Conservation (phyloP, 805 yeast genomes). For the Metschnikowia corniflorae region DNA sequence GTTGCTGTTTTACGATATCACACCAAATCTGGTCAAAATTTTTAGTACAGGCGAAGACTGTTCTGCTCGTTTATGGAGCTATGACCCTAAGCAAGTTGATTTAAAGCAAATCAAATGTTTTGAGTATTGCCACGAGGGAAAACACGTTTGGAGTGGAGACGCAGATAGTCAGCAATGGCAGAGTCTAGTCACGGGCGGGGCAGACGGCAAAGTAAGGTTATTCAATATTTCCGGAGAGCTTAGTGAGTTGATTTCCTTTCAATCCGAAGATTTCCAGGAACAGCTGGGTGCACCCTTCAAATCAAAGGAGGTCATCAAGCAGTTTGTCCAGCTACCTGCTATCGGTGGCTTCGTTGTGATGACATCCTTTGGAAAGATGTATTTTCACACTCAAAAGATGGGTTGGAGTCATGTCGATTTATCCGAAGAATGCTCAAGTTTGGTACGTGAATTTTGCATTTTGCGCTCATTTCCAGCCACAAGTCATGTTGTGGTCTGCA, state of each 20-base stretch:
- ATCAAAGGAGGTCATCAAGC: conserved; percentile 57
- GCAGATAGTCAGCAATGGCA: conserved; percentile 38
- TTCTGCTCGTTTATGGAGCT: conserved; percentile 75
- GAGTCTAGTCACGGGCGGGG: conserved; percentile 82
- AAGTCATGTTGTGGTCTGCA: conserved; percentile 25
- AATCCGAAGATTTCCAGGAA: conserved; percentile 1
- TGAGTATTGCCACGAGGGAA: conserved; percentile 71
- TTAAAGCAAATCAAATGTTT: conserved; percentile 46
- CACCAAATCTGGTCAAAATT: conserved; percentile 29
- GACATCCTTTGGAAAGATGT: conserved; percentile 58
- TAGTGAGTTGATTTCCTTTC: neutral
- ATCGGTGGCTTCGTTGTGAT: conserved; percentile 45
- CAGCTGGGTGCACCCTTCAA: conserved; percentile 19
- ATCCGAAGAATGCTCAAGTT: neutral
- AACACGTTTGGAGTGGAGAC: conserved; percentile 83
- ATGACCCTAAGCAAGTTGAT: conserved; percentile 22
- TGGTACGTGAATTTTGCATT: conserved; percentile 33
- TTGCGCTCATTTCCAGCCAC: conserved; percentile 39
- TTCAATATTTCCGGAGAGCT: conserved; percentile 37
- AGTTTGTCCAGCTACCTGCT: conserved; percentile 46
- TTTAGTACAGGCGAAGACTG: conserved; percentile 84
- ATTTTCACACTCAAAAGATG: conserved; percentile 17
- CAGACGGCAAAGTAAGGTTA: conserved; percentile 78
- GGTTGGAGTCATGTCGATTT: conserved; percentile 9
- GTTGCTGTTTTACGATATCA: conserved; percentile 50